Percentiles rank a stretch among this genome's conserved stretches.
Evolutionary conservation across 371 early-diverging fungal genomes (phyloP).

Genomic region (Vittaforma corneae): DNA sequence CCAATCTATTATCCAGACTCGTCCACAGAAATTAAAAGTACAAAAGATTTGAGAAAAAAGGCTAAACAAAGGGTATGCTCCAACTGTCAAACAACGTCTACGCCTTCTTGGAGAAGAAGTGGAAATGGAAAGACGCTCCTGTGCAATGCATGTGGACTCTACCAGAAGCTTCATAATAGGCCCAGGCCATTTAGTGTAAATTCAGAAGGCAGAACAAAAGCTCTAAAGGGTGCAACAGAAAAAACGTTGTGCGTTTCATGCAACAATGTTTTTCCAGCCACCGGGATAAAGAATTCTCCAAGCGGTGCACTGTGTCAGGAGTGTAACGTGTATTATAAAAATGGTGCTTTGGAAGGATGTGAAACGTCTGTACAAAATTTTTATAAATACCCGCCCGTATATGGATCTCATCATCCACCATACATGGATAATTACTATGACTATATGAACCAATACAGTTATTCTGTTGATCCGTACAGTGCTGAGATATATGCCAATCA

Average conservation of each 20-base stretch:
- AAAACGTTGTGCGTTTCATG: conserved; percentile 52
- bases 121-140: conserved; percentile 66
- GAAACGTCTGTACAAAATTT: neutral
- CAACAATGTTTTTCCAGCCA: conserved; percentile 13
- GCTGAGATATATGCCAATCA: no score
- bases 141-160: conserved; percentile 75
- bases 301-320: conserved; percentile 25
- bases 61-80: conserved; percentile 62
- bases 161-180: conserved; percentile 65
- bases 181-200: conserved; percentile 55
- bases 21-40: no score
- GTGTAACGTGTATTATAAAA: conserved; percentile 23
- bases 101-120: conserved; percentile 76
- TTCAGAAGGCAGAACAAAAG: conserved; percentile 57
- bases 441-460: neutral
- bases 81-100: conserved; percentile 69
- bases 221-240: conserved; percentile 52
- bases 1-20: no score
- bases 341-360: neutral
- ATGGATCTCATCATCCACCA: neutral
- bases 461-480: no score
- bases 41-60: conserved; percentile 46
- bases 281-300: conserved; percentile 4
- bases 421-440: neutral
- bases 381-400: neutral